Conservation (phyloP, 441 rosid genomes). For the Daphne laureola region DNA sequence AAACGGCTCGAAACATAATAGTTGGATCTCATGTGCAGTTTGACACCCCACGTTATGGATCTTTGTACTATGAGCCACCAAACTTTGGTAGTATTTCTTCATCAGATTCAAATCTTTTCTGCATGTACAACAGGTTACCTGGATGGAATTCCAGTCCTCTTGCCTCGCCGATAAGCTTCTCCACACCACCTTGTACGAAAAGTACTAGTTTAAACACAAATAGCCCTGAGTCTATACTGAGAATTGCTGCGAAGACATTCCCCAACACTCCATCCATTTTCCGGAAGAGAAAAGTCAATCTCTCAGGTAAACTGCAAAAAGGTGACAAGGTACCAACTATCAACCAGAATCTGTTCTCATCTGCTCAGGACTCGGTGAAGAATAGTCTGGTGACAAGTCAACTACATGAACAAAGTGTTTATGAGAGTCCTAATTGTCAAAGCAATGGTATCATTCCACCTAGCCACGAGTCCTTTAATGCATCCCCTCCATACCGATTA, state of each 20-base stretch:
- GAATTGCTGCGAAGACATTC: conserved; percentile 70
- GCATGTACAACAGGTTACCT: conserved; percentile 22
- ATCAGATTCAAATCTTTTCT: conserved; percentile 29
- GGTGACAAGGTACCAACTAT: conserved; percentile 20
- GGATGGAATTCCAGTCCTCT: conserved; percentile 39
- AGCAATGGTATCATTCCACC: conserved; percentile 23
- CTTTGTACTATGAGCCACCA: conserved; percentile 43
- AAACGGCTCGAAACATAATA: conserved; percentile 22
- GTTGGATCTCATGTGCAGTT: conserved; percentile 20
- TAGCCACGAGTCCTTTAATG: conserved; percentile 43
- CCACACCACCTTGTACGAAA: conserved; percentile 76
- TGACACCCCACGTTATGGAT: conserved; percentile 43
- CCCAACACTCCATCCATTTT: conserved; percentile 89
- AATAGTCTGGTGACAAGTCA: conserved; percentile 27
- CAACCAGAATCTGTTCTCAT: conserved; percentile 15
- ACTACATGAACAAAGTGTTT: conserved; percentile 26
- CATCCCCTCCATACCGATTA: conserved; percentile 86
- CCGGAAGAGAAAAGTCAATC: conserved; percentile 54
- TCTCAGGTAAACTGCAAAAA: conserved; percentile 23
- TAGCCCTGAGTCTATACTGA: conserved; percentile 72
- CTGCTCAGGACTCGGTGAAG: conserved; percentile 21
- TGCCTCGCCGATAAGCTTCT: conserved; percentile 56
- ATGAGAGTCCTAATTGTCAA: conserved; percentile 30
- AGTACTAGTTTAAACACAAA: conserved; percentile 28
- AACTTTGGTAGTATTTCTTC: conserved; percentile 26